A percentile compares a stretch with the other conserved stretches of the same genome.
Conservation (phyloP, 2,329 filamentous ascomycete genomes). For the Calonectria pauciramosa region DNA sequence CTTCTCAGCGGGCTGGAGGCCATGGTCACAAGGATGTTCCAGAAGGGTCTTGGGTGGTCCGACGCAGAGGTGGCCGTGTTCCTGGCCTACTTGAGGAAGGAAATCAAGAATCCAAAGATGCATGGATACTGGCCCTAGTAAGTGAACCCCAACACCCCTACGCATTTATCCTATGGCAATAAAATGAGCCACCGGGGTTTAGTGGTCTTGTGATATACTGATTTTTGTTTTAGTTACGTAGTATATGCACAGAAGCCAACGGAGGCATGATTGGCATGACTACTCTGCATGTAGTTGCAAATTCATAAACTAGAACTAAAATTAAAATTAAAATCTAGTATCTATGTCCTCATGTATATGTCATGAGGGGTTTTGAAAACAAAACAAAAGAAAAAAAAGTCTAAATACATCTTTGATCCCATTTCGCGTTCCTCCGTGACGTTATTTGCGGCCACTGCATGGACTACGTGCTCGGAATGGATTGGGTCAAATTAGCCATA, state of each 20-base stretch:
- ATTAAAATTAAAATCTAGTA: background rate
- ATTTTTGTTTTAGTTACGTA: conserved; percentile 28
- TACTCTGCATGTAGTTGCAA: no score
- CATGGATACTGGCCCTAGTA: conserved; percentile 43
- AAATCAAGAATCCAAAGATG: conserved; percentile 39
- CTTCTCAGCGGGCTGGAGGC: conserved; percentile 43
- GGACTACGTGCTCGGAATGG: background rate
- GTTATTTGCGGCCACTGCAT: background rate
- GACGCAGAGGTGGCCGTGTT: conserved; percentile 40
- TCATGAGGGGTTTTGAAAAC: background rate
- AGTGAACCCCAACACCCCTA: background rate
- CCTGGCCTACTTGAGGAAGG: conserved; percentile 36
- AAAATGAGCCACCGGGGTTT: background rate
- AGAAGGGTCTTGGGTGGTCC: conserved; percentile 43
- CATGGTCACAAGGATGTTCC: conserved; percentile 50
- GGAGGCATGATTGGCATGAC: conserved; percentile 12
- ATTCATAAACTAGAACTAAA: background rate
- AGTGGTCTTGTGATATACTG: background rate
- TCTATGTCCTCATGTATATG: background rate
- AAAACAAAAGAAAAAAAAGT: background rate
- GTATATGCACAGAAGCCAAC: conserved; percentile 27
- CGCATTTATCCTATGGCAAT: background rate
- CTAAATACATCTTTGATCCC: background rate
- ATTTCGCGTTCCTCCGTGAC: background rate
- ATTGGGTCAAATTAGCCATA: no score